Evolutionary conservation across 345 rosid genomes (phyloP), one percentile per base, ranked within the genome.

Genomic region (Atalantia buxifolia): DNA sequence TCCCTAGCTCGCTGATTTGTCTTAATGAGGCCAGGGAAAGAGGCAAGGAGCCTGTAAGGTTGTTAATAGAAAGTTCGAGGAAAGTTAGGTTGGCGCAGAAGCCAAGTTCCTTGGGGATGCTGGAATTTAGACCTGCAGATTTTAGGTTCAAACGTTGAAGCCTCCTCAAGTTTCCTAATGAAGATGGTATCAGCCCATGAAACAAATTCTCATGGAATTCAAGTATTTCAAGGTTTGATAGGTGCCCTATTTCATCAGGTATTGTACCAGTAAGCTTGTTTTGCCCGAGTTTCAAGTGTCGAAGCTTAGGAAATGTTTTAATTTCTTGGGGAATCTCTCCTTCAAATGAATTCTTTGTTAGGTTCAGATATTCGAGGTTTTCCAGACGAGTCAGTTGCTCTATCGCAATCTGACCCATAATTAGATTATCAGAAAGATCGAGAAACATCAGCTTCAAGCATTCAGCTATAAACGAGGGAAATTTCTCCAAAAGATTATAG

Each of bases 291-390:
- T 79, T 84, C 21, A 83, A 83, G 63, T 83, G 81, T 64, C 42
- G 79, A 77, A 87, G 73, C 6, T 75, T 83, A 25, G 85, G 76
- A 21, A 83, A 66, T 72, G 82, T 87, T 64, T 78, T 85, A 65
- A 83, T 79, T 10, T 85, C 78, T 57, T 77, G 50, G 53, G 90
- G 78, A 75, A 85, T 80, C 22, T 82, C 68, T 40, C 90, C 84
- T 70, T 83, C 83, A 59, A 87, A 79, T n/a, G 79, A 38, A 83
- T 79, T 87, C n/a, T 28, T 61, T 67, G 73, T 62, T 66, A 83
- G 78, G 84, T 81, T 83, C 72, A 85, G 69, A 33, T 76, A 75
- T 82, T 86, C 50, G 66, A 80, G 77, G 14, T 71, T 71, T 75
- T 61, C 76, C 71, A 79, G 79, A 72, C 18, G 63, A 66, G 69